These are phyloP conservation scores for Achaetomium macrosporum DNA, from an alignment of 2,329 filamentous ascomycete species.

Conservation along the genomic window DNA sequence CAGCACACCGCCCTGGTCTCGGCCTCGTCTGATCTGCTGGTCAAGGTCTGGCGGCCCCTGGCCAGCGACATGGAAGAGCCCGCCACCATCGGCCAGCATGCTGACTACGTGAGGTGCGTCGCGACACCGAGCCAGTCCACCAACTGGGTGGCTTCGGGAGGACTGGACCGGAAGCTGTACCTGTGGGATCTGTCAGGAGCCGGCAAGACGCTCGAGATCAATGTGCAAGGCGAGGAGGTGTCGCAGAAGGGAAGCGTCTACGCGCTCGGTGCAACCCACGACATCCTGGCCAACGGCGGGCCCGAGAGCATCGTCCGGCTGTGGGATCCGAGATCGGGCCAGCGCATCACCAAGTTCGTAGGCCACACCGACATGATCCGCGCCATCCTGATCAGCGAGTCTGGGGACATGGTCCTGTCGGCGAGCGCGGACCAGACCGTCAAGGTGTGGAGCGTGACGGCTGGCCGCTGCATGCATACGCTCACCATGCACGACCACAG, in stretches of 20 bases:
- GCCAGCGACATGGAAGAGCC: slow-evolving; percentile 61
- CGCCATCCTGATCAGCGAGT: slow-evolving; percentile 81
- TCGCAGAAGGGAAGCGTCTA: slow-evolving; percentile 93
- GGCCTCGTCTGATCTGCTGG: slow-evolving; percentile 87
- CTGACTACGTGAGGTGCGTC: slow-evolving; percentile 93
- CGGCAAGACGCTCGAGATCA: slow-evolving; percentile 81
- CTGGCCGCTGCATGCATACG: slow-evolving; percentile 94
- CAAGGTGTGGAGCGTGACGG: slow-evolving; percentile 96
- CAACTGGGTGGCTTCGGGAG: slow-evolving; percentile 90
- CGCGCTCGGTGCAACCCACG: slow-evolving; percentile 72
- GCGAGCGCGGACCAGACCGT: slow-evolving; percentile 94
- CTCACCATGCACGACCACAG: slow-evolving; percentile 99
- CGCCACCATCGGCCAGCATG: slow-evolving; percentile 81
- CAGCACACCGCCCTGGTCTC: slow-evolving; percentile 76
- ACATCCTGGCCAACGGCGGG: slow-evolving; percentile 82
- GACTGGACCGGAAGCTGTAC: slow-evolving; percentile 84
- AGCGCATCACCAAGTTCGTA: slow-evolving; percentile 91
- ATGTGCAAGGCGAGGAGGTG: slow-evolving; percentile 75
- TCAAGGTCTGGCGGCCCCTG: slow-evolving; percentile 84
- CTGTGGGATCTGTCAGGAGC: slow-evolving; percentile 89
- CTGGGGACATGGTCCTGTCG: slow-evolving; percentile 86
- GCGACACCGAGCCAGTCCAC: slow-evolving; percentile 60
- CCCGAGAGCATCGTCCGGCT: slow-evolving; percentile 89
- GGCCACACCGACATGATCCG: slow-evolving; percentile 94
- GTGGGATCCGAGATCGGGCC: slow-evolving; percentile 85